Evolutionary conservation across 352 stramenopile species (phyloP).

Genomic region (Globisporangium polare): DNA sequence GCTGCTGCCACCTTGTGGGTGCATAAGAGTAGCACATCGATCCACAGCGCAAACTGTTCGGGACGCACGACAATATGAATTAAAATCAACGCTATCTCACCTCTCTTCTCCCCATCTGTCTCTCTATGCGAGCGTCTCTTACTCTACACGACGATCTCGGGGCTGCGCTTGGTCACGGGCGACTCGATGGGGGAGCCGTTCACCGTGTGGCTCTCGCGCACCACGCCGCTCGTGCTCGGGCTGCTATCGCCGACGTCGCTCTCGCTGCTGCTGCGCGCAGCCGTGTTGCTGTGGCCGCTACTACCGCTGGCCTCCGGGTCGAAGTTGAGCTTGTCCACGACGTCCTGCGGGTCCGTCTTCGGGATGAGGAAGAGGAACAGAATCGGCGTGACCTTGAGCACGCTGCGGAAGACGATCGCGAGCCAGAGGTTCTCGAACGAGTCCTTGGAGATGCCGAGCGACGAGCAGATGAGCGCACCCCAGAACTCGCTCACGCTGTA

Average conservation of each 20-base stretch:
- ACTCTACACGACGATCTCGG: constrained; percentile 12
- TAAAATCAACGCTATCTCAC: not conserved
- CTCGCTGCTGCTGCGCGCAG: constrained; percentile 24
- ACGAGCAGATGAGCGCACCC: constrained; percentile 86
- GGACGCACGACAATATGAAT: no score
- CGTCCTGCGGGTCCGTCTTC: constrained; percentile 63
- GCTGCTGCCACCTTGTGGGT: no score
- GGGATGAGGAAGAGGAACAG: constrained; percentile 86
- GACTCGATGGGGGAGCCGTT: constrained; percentile 24
- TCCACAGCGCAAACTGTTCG: no score
- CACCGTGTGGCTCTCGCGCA: constrained; percentile 43
- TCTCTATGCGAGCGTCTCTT: not conserved
- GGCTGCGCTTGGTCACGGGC: constrained; percentile 5
- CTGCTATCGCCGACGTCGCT: constrained; percentile 15
- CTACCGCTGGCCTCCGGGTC: constrained; percentile 18
- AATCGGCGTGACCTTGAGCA: constrained; percentile 90
- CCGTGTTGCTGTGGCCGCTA: constrained; percentile 12
- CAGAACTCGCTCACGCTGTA: constrained; percentile 92
- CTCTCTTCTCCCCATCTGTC: not conserved
- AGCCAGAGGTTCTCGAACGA: constrained; percentile 92
- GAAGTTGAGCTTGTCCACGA: constrained; percentile 71
- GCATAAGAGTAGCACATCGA: no score
- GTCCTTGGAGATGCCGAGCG: constrained; percentile 86
- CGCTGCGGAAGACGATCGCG: constrained; percentile 89
- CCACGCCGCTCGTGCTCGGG: constrained; percentile 23